Evolutionary conservation across 2,329 filamentous ascomycete genomes (phyloP).

Genomic region (Phoma sp.): DNA sequence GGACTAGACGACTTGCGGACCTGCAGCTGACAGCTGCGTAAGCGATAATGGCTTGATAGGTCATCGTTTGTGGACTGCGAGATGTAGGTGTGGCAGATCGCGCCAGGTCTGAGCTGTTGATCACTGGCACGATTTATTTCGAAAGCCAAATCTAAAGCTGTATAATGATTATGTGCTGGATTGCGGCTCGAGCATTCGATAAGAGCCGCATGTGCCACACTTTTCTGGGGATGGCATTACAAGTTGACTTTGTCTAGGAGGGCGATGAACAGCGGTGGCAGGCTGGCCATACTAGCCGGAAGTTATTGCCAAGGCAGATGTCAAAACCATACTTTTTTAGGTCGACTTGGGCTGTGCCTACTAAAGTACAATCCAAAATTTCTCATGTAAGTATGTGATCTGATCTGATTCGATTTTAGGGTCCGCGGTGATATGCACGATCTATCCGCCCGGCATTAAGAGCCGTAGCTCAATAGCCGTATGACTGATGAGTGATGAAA

Average conservation of each 20-base stretch:
- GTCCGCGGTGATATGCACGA: slow-evolving; percentile 2
- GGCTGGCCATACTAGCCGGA: slow-evolving; percentile 1
- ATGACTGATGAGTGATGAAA: neutral
- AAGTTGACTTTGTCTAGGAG: slow-evolving; percentile 1
- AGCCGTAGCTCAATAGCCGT: neutral
- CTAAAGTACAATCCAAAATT: neutral
- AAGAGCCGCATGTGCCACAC: slow-evolving; percentile 6
- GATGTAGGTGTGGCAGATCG: neutral
- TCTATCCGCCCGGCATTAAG: neutral
- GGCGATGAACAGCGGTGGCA: neutral
- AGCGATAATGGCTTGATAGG: slow-evolving; percentile 7
- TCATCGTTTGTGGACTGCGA: slow-evolving; percentile 7
- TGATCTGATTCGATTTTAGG: neutral
- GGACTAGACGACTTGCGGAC: slow-evolving; percentile 20
- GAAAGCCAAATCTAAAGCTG: slow-evolving; percentile 3
- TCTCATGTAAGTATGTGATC: too few relatives aligned
- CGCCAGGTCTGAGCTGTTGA: neutral
- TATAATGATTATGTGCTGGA: slow-evolving; percentile 2
- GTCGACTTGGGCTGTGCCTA: neutral
- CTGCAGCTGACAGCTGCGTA: slow-evolving; percentile 35
- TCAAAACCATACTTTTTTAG: neutral
- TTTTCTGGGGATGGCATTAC: neutral
- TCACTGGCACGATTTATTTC: neutral
- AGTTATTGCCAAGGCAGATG: neutral
- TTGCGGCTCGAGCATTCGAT: neutral